Evolutionary conservation across 306 rosid species (phyloP).

Genomic region (Alnus glutinosa): DNA sequence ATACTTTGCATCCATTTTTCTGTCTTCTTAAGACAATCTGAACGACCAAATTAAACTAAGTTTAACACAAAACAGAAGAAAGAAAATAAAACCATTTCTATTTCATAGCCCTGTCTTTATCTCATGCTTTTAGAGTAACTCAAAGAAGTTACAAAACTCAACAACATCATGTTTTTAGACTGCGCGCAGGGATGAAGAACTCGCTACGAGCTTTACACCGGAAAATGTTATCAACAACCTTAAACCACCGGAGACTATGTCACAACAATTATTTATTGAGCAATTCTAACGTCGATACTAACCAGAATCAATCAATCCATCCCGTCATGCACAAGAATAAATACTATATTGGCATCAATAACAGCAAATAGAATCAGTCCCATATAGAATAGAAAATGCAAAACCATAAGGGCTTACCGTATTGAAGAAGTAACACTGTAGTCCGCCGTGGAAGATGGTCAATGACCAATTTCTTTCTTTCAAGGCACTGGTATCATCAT

Average conservation of each 20-base stretch:
- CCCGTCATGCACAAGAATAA: background rate
- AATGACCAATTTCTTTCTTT: background rate
- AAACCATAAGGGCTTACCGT: conserved; percentile 11
- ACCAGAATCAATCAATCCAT: background rate
- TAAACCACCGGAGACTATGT: background rate
- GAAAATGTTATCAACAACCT: background rate
- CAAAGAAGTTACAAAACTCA: background rate
- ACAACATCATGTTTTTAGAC: background rate
- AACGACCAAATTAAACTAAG: conserved; percentile 6
- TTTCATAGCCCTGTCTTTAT: background rate
- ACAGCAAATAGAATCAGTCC: background rate
- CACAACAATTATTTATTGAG: background rate
- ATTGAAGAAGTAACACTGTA: conserved; percentile 5
- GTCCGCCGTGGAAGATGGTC: conserved; percentile 20
- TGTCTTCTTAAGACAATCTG: background rate
- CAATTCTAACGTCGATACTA: background rate
- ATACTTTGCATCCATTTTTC: conserved; percentile 53
- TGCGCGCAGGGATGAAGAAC: too few species aligned
- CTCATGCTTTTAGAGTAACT: background rate
- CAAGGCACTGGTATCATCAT: background rate
- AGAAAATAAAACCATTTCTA: background rate
- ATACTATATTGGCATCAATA: background rate
- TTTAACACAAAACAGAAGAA: background rate
- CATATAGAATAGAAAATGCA: background rate
- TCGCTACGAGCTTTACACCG: too few species aligned